Evolutionary conservation across 805 yeast species (phyloP), one percentile per base, ranked within the genome.

Genomic region (Zygotorulaspora florentina): DNA sequence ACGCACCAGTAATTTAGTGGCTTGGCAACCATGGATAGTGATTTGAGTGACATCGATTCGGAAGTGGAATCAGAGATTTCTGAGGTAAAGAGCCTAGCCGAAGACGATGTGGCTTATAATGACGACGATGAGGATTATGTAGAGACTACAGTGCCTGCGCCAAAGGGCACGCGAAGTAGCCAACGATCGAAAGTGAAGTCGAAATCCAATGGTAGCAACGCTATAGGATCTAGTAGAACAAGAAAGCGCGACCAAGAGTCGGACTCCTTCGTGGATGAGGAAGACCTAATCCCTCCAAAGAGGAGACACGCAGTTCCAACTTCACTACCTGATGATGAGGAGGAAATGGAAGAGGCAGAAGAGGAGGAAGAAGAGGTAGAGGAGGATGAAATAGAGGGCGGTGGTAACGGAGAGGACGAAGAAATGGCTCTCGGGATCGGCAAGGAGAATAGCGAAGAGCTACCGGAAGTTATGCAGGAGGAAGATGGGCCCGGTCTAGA

Each of bases 301-400:
- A 33, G 36, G 13, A 33, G 36, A 33, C 36, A 33, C 16, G 13
- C 20, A 10, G 20, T 13, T 3, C 16, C 20, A 3, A 16, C 20
- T n/a, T 8, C n/a, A 33, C n/a, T 16, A 13, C 20, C 36, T 13
- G 50, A 39, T 15, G 51, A 42, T 26, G 45, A 16, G 30, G 56
- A 47, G 17, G 54, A 40, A 31, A 55, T 52, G 20, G 61, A 52
- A 9, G 60, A 52, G 13, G 56, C 46, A 2, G 59, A 38, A 40
- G 51, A 25, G 45, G 54, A 27, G 48, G 62, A 40, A 34, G 52
- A 43, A 13, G 62, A 46, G n/a, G 42, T 38, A 8, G 39, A 25
- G 17, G 53, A 51, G 13, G 42, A 43, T 23, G 52, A 40, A 13
- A 17, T 28, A 36, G 40, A 38, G 9, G 37, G 27, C 25, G 50